Evolutionary conservation across 2,329 filamentous ascomycete species (phyloP), one percentile per base, ranked within the genome.

Genomic region (Fusarium irregulare): DNA sequence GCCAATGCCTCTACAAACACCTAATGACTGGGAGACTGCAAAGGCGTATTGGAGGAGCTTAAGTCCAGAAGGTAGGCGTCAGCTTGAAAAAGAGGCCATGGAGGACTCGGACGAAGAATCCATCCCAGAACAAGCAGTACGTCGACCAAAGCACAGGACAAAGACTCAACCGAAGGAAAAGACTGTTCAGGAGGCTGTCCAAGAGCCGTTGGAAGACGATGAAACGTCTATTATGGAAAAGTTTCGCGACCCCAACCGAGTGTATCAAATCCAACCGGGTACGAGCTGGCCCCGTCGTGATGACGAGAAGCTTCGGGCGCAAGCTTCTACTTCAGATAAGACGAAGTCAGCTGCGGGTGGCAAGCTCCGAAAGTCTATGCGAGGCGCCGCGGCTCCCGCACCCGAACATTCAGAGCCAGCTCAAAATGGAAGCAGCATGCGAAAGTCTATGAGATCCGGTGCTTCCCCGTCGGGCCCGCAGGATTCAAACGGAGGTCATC

Each of bases 31-130:
- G 92, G 88, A 89, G 66, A 84, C 87, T 56, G 87, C 90, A 18
- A 92, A 91, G 73, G 82, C 87, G 0, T 93, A 91, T 73, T 93
- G 91, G 92, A 89, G 86, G 66, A 87, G 87, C 54, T 78, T 93
- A 9, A 89, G 86, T 10, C 82, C 84, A 3, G 86, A 91, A 32
- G 88, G 90, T 74, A 87, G 89, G 45, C 86, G 86, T 9, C 86
- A 89, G 73, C 83, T 91, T 32, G 88, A 90, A 73, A 81, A 79
- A 6, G 88, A 90, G 62, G 86, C 86, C 3, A 77, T 85, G 49
- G 84, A 88, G 60, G 84, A 88, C 47, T 85, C 83, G 4, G 86
- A 80, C 12, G 79, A 82, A 9, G 85, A 87, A 32, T 81, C 79
- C 3, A 83, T 73, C 74, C 65, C 61, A 72, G 61, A 77, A 77